Conservation (phyloP, 768 basidiomycete genomes). For the Leccinellum luteum region DNA sequence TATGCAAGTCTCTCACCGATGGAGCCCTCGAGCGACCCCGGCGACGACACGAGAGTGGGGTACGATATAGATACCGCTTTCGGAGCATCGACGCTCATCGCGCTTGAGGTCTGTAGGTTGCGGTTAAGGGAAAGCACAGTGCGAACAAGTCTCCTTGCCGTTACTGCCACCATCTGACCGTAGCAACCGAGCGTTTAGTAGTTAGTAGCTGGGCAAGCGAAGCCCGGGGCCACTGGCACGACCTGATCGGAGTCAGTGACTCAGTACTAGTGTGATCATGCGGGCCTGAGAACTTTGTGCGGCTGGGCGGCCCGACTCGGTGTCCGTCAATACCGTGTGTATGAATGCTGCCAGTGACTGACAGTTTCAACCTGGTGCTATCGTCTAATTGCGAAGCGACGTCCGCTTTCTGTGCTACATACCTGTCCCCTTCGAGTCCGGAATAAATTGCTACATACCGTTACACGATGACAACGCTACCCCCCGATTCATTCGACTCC, state of each 20-base stretch:
- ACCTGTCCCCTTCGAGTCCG: background rate
- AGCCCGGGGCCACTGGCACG: too few species aligned
- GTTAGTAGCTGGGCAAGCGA: too few species aligned
- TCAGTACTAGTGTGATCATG: too few species aligned
- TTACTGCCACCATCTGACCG: background rate
- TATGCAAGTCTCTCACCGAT: constrained; percentile 49
- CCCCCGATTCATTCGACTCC: background rate
- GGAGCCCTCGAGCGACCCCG: constrained; percentile 49
- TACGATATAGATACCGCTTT: constrained; percentile 59
- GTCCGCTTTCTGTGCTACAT: background rate
- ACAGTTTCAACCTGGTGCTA: too few species aligned
- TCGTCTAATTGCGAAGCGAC: too few species aligned
- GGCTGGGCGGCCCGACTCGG: background rate
- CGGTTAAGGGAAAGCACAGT: constrained; percentile 3
- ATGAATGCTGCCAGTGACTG: too few species aligned
- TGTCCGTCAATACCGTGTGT: too few species aligned
- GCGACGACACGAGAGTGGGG: constrained; percentile 49
- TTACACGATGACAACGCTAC: background rate
- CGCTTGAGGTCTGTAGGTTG: constrained; percentile 13
- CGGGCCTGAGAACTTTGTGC: background rate
- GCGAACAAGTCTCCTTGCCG: constrained; percentile 17
- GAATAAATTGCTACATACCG: constrained; percentile 2
- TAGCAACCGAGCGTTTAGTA: background rate
- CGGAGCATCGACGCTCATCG: constrained; percentile 5
- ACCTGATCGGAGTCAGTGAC: too few species aligned